Percentiles rank a stretch among this genome's conserved stretches.
These are phyloP conservation scores for Eimeria necatrix DNA, from an alignment of 169 alveolate genomes.

Conservation along the genomic window DNA sequence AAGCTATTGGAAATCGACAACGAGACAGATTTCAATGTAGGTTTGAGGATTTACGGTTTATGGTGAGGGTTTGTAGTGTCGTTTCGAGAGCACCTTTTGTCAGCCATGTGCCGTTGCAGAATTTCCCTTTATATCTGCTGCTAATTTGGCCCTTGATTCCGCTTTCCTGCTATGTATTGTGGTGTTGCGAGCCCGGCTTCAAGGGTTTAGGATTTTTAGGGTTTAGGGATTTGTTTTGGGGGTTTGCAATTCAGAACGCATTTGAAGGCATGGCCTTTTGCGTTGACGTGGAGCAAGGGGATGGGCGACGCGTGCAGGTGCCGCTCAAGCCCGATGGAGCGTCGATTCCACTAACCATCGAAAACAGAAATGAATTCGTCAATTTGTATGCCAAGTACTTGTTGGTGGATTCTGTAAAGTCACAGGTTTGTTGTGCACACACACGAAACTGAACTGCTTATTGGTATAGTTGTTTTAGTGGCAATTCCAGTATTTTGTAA, in stretches of 20 bases:
- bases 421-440: neutral
- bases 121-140: no score
- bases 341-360: constrained; percentile 3
- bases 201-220: no score
- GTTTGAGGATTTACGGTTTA: neutral
- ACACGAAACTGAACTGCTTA: neutral
- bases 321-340: constrained; percentile 43
- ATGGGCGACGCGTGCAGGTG: neutral
- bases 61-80: neutral
- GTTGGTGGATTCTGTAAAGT: constrained; percentile 42
- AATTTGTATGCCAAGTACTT: constrained; percentile 20
- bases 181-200: no score
- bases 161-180: no score
- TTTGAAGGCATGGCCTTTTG: constrained; percentile 34
- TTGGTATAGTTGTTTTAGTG: neutral
- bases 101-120: no score
- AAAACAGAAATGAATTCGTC: constrained; percentile 25
- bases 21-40: constrained; percentile 29
- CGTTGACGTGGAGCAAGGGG: constrained; percentile 27
- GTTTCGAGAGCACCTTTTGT: no score
- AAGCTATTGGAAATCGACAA: constrained; percentile 39
- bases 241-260: neutral
- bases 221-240: neutral
- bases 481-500: neutral
- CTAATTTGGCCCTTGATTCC: no score